phyloP scores from a whole-genome alignment of 352 stramenopile species.

The Elongisporangium anandrum region DNA sequence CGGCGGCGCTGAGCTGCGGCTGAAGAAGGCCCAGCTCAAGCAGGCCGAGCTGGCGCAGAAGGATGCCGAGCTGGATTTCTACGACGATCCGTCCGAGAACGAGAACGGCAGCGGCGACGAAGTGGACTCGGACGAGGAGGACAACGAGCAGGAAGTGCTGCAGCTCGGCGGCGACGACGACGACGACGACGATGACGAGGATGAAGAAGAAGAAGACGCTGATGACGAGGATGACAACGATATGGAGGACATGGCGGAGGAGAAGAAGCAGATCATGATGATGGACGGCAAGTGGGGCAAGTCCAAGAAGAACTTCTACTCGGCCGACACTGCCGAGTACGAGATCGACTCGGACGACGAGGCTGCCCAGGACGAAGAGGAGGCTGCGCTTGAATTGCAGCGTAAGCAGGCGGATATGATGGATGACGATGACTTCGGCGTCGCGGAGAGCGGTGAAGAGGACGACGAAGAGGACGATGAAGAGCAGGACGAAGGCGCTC shows the following conservation, averaged over 20 bases:
- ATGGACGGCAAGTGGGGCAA: constrained; percentile 86
- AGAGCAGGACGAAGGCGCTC: constrained; percentile 34
- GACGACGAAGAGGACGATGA: constrained; percentile 30
- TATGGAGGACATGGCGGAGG: constrained; percentile 48
- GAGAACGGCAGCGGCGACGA: constrained; percentile 53
- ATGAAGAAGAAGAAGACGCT: constrained; percentile 15
- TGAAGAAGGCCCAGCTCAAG: constrained; percentile 62
- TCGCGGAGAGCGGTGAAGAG: constrained; percentile 21
- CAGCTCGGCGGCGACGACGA: constrained; percentile 46
- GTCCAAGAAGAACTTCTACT: constrained; percentile 86
- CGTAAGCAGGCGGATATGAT: constrained; percentile 82
- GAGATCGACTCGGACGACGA: constrained; percentile 81
- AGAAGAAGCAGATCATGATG: constrained; percentile 68
- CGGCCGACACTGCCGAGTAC: constrained; percentile 77
- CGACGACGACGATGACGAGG: constrained; percentile 34
- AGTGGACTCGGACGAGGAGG: constrained; percentile 57
- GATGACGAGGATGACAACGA: constrained; percentile 46
- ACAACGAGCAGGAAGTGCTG: constrained; percentile 64
- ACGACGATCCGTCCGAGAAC: constrained; percentile 77
- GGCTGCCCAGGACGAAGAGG: constrained; percentile 76
- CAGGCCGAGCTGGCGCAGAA: constrained; percentile 53
- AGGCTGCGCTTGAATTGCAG: constrained; percentile 78
- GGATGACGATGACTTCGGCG: constrained; percentile 85
- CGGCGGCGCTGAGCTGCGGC: constrained; percentile 64
- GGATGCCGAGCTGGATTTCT: constrained; percentile 76